Evolutionary conservation across 495 filamentous ascomycete genomes (phyloP), one percentile per base, ranked within the genome.

Genomic region (Trichoderma virens): DNA sequence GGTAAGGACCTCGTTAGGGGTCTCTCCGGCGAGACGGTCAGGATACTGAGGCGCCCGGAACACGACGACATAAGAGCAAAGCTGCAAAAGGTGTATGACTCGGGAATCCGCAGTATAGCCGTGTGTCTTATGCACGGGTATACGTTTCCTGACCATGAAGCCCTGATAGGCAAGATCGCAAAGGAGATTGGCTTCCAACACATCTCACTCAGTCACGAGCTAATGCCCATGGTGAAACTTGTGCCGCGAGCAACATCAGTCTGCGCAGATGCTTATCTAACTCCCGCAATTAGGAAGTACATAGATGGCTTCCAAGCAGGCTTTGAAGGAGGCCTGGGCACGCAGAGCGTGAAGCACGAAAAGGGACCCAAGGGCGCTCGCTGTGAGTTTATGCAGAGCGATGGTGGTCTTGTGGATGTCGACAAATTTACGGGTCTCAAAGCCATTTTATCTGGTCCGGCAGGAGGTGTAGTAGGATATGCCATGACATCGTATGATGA

Each of bases 151-250:
- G 81, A 86, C 35, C 90, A 93, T 65, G 90, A 93, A 67, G 80
- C 80, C 6, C 67, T 90, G 59, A 80, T 93, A 11, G 86, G 88
- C 23, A 79, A 80, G 62, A 76, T 93, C 20, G 90, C 89, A 0
- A 77, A 73, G 66, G 85, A 91, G 62, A 83, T 92, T 67, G 90
- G 90, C 14, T 93, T 93, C 72, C 71, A 80, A 39, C 87, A 92
- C 71, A 84, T 98, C 74, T 83, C 86, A 60, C 77, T 91, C 41
- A 88, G 85, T 60, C 84, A 88, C 66, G 83, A 91, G 72, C 79
- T 91, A 31, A 96, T 96, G 86, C 94, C 94, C 30, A 98, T 97
- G 93, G 97, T 92, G 70, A 93, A 92, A 72, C 76, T 92, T 8
- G 88, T 92, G 0, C 89, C 93, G 30, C 80, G 94, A 63, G 93